These are phyloP conservation scores for Urostyla sp. DNA, from an alignment of 73 alveolate genomes.

Conservation along the genomic window DNA sequence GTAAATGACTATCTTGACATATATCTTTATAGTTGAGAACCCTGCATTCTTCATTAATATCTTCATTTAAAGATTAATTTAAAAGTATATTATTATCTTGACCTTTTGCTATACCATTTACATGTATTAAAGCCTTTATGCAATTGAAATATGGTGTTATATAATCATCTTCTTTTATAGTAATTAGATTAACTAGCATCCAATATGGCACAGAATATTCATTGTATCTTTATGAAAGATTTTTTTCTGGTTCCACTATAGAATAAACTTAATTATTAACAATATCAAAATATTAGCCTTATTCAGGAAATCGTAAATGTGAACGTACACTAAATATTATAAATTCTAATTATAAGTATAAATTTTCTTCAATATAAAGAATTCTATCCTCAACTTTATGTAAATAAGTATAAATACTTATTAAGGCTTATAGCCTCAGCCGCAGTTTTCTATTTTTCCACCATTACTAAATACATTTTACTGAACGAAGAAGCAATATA, in stretches of 20 bases:
- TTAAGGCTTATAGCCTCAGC: conserved; percentile 38
- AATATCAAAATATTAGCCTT: conserved; percentile 32
- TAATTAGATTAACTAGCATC: conserved; percentile 32
- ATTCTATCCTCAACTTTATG: conserved; percentile 36
- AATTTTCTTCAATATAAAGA: conserved; percentile 61
- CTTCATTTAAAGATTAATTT: too few relatives aligned
- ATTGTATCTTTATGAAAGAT: conserved; percentile 15
- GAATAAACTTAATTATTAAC: conserved; percentile 14
- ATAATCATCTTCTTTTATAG: neutral
- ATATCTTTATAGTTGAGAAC: conserved; percentile 9
- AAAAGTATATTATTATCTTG: neutral
- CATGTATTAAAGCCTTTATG: conserved; percentile 27
- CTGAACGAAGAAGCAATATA: conserved; percentile 49
- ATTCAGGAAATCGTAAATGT: conserved; percentile 32
- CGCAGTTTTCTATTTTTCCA: conserved; percentile 61
- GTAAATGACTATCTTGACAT: neutral
- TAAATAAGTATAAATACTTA: neutral
- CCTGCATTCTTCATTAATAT: neutral
- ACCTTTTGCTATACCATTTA: neutral
- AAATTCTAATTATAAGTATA: conserved; percentile 1
- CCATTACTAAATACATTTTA: conserved; percentile 44
- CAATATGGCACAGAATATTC: conserved; percentile 51
- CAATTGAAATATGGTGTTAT: conserved; percentile 18
- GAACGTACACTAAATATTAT: neutral
- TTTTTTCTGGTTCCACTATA: neutral